These are phyloP conservation scores for Globisporangium acanthophoron DNA, from an alignment of 352 stramenopile genomes.

Conservation along the genomic window DNA sequence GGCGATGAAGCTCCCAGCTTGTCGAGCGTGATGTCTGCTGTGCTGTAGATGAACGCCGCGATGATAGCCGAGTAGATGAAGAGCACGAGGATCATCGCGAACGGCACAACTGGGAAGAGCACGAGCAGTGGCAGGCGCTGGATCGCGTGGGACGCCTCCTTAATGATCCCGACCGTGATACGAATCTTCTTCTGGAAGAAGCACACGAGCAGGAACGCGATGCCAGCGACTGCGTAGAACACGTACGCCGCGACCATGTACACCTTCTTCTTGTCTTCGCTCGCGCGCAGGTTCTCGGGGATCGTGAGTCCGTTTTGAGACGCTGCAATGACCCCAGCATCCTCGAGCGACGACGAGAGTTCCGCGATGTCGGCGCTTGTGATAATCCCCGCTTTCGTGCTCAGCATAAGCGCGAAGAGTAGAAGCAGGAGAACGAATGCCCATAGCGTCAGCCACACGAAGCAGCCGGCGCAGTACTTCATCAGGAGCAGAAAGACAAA, in stretches of 20 bases:
- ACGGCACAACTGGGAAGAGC: conserved; percentile 61
- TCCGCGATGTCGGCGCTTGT: conserved; percentile 31
- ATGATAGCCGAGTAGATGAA: conserved; percentile 63
- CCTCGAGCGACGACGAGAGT: conserved; percentile 33
- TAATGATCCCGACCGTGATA: conserved; percentile 69
- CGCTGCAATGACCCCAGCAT: conserved; percentile 31
- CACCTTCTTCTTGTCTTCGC: conserved; percentile 50
- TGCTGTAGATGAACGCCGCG: conserved; percentile 68
- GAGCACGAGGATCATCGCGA: conserved; percentile 52
- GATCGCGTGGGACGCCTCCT: conserved; percentile 64
- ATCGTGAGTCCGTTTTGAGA: conserved; percentile 34
- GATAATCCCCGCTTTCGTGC: conserved; percentile 72
- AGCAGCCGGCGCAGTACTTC: conserved; percentile 60
- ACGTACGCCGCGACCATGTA: conserved; percentile 65
- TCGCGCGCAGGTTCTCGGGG: conserved; percentile 47
- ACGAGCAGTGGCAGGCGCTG: conserved; percentile 55
- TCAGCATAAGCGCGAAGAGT: conserved; percentile 68
- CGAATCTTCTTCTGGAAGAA: conserved; percentile 83
- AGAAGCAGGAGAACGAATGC: conserved; percentile 57
- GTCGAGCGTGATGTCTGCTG: conserved; percentile 34
- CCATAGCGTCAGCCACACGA: conserved; percentile 75
- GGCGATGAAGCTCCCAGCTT: conserved; percentile 18
- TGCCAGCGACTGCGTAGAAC: conserved; percentile 43
- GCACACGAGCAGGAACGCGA: conserved; percentile 72
- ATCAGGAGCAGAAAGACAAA: conserved; percentile 69